Evolutionary conservation across 768 basidiomycete genomes (phyloP).

Genomic region (Favolaschia claudopus): DNA sequence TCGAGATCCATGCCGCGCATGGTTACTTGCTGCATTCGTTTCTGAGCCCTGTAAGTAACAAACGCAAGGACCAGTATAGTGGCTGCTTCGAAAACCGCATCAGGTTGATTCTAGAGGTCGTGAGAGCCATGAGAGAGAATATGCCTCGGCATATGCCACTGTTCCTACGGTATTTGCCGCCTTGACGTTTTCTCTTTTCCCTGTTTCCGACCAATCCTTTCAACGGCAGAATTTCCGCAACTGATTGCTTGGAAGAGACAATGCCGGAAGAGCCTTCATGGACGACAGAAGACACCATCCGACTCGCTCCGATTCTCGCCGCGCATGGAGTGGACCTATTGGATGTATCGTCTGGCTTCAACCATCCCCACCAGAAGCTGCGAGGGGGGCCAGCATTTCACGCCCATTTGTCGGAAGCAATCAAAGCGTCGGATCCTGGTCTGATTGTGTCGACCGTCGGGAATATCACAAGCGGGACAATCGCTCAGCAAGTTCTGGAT

Average conservation of each 20-base stretch:
- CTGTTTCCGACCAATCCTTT: slow-evolving; percentile 10
- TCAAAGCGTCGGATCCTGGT: slow-evolving; percentile 51
- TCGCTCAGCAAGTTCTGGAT: slow-evolving; percentile 66
- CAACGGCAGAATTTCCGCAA: slow-evolving; percentile 57
- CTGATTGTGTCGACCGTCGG: slow-evolving; percentile 46
- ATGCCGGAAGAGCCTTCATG: slow-evolving; percentile 59
- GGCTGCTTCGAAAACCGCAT: slow-evolving; percentile 76
- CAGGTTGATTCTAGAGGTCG: slow-evolving; percentile 67
- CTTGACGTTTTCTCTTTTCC: neutral
- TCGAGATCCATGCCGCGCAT: slow-evolving; percentile 73
- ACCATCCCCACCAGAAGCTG: slow-evolving; percentile 37
- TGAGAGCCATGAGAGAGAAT: slow-evolving; percentile 65
- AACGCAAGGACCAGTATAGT: slow-evolving; percentile 73
- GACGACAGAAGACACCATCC: slow-evolving; percentile 63
- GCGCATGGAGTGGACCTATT: slow-evolving; percentile 66
- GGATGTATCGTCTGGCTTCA: slow-evolving; percentile 66
- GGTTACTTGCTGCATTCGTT: slow-evolving; percentile 68
- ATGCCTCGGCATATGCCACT: slow-evolving; percentile 72
- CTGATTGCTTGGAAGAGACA: slow-evolving; percentile 63
- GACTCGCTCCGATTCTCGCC: slow-evolving; percentile 54
- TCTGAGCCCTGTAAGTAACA: slow-evolving; percentile 65
- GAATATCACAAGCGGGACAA: slow-evolving; percentile 59
- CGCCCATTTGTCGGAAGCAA: slow-evolving; percentile 54
- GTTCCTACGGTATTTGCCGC: slow-evolving; percentile 63
- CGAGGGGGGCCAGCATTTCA: slow-evolving; percentile 1